Conservation (phyloP, 1,139 yeast genomes). For the Wickerhamomyces sp. region DNA sequence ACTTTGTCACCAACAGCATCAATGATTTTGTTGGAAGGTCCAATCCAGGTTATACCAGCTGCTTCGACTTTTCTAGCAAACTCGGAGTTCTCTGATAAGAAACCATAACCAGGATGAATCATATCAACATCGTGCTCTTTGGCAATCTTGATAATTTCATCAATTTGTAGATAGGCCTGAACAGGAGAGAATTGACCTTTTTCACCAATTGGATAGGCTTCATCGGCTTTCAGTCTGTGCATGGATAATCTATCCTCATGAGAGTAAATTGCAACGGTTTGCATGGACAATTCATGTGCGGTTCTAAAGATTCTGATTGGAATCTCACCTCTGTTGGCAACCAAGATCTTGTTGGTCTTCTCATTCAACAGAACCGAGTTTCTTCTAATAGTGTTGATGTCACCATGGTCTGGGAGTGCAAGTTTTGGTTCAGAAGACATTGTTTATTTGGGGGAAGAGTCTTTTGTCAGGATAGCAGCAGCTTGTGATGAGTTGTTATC, state of each 20-base stretch:
- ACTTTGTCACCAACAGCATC: slow-evolving; percentile 99
- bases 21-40: slow-evolving; percentile 84
- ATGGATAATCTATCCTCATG: slow-evolving; percentile 93
- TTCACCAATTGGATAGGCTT: slow-evolving; percentile 86
- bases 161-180: slow-evolving; percentile 93
- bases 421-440: slow-evolving; percentile 11
- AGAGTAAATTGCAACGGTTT: slow-evolving; percentile 94
- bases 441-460: too few species aligned
- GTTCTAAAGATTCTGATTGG: slow-evolving; percentile 90
- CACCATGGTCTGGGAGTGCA: slow-evolving; percentile 20
- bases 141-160: slow-evolving; percentile 90
- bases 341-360: slow-evolving; percentile 66
- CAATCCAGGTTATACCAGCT: slow-evolving; percentile 93
- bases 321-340: slow-evolving; percentile 95
- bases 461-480: too few species aligned
- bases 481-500: too few species aligned
- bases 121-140: slow-evolving; percentile 82
- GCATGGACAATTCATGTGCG: slow-evolving; percentile 97
- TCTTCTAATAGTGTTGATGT: slow-evolving; percentile 50
- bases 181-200: slow-evolving; percentile 92
- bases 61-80: slow-evolving; percentile 90
- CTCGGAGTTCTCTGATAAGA: slow-evolving; percentile 89
- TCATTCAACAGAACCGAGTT: slow-evolving; percentile 38
- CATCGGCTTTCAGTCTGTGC: slow-evolving; percentile 93
- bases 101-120: slow-evolving; percentile 99